These are phyloP conservation scores for Pulveroboletus sp. DNA, from an alignment of 768 basidiomycete genomes.

Conservation along the genomic window DNA sequence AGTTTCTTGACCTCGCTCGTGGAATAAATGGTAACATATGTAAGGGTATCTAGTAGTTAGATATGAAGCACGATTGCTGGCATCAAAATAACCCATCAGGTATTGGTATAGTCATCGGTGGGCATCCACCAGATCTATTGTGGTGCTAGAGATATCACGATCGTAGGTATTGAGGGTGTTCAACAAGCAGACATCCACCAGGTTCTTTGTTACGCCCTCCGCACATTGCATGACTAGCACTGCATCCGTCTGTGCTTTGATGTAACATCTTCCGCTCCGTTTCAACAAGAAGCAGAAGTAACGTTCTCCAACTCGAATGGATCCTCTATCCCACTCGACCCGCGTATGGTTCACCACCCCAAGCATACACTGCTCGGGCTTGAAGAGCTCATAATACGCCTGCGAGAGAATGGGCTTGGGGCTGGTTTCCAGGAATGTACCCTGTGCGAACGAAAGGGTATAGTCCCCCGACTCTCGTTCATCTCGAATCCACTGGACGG, in stretches of 20 bases:
- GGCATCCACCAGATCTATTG: too few relatives aligned
- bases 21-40: neutral
- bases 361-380: constrained; percentile 14
- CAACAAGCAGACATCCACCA: constrained; percentile 12
- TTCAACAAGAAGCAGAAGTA: constrained; percentile 14
- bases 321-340: constrained; percentile 4
- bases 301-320: constrained; percentile 6
- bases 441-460: constrained; percentile 13
- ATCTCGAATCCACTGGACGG: constrained; percentile 5
- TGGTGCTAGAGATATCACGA: too few relatives aligned
- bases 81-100: neutral
- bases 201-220: constrained; percentile 4
- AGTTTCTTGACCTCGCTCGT: constrained; percentile 3
- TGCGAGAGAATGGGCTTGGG: constrained; percentile 10
- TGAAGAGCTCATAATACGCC: constrained; percentile 16
- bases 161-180: constrained; percentile 2
- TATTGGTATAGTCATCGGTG: too few relatives aligned
- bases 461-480: constrained; percentile 1
- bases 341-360: constrained; percentile 14
- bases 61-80: neutral
- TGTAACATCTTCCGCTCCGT: constrained; percentile 3
- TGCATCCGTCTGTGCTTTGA: constrained; percentile 14
- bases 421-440: constrained; percentile 5
- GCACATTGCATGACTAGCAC: constrained; percentile 13
- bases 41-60: neutral